Evolutionary conservation across 2,329 filamentous ascomycete species (phyloP).

Genomic region (Trichoderma sp.): DNA sequence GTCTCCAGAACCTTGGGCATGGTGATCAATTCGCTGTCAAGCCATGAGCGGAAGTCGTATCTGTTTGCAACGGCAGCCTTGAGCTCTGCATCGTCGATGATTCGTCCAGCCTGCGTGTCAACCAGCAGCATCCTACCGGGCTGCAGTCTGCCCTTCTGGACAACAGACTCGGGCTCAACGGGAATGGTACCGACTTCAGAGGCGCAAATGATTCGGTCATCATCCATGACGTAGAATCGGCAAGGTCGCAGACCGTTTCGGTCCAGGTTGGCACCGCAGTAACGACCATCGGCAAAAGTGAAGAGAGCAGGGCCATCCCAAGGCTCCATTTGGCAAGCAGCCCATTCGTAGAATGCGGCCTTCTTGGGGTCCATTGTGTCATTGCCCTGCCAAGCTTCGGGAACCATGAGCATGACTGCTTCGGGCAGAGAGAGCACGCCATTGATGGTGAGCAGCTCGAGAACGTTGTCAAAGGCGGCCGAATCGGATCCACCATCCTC

Average conservation of each 20-base stretch:
- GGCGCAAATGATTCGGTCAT: conserved; percentile 95
- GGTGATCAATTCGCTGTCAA: conserved; percentile 81
- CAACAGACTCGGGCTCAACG: conserved; percentile 84
- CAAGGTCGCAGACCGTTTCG: conserved; percentile 93
- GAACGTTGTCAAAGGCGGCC: conserved; percentile 94
- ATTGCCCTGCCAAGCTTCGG: conserved; percentile 97
- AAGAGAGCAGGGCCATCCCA: conserved; percentile 98
- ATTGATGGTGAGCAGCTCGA: conserved; percentile 92
- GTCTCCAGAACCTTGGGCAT: conserved; percentile 72
- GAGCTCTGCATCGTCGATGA: conserved; percentile 91
- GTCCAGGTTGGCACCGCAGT: conserved; percentile 95
- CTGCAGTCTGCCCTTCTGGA: conserved; percentile 91
- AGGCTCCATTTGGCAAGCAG: conserved; percentile 97
- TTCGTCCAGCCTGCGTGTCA: conserved; percentile 83
- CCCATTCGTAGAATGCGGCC: conserved; percentile 98
- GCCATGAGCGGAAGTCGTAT: conserved; percentile 85
- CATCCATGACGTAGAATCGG: conserved; percentile 95
- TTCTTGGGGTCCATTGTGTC: conserved; percentile 89
- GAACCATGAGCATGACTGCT: conserved; percentile 98
- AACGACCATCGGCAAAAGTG: conserved; percentile 94
- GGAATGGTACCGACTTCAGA: conserved; percentile 94
- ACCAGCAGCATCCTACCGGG: conserved; percentile 96
- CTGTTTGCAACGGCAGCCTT: conserved; percentile 86
- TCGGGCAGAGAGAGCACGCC: conserved; percentile 93
- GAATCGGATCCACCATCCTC: conserved; percentile 97